Evolutionary conservation across 1,284 basidiomycete genomes (phyloP), one percentile per base, ranked within the genome.

Genomic region (Fomitopsis pinicola): DNA sequence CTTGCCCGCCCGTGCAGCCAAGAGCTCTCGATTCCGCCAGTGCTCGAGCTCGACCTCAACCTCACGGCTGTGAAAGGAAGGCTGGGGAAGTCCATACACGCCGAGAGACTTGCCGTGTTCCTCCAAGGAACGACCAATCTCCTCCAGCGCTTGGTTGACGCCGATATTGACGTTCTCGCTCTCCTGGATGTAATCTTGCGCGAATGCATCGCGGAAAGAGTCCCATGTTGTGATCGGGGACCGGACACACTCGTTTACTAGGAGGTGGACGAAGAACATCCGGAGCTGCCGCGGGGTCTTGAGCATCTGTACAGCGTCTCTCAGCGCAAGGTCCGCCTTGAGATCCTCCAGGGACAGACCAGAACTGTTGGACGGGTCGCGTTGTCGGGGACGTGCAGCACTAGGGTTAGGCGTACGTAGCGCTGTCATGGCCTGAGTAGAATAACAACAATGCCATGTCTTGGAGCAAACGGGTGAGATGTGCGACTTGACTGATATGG

Each of bases 221-320:
- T 68, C 61, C 76, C 74, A 78, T 1, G 68, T 64, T 10, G 59
- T 48, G 7, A 68, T 45, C 2, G 74, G 73, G 0, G 63, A 58
- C 3, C 62, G 59, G 10, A 74, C 65, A 56, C 68, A 71, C 45
- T 75, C 69, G 59, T 77, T 72, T 33, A 73, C 66, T 1, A 78
- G 62, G 3, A 77, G 64, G 45, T 75, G 69, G 28, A 73, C 70
- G 67, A 77, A 75, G 30, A 78, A 69, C 26, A 70, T 56, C 5
- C 75, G 69, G 1, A 78, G 67, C 62, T 77, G 71, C 3, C 60
- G 59, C 0, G 76, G 76, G 1, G 76, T 75, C 19, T 67, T 66
- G 8, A 73, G 60, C 10, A 60, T 61, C 26, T 63, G 60, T 3
- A 75, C 61, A 26, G 75, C 75, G 62, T 78, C 77, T 4, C 58